Base-by-base conservation (phyloP, 169 alveolate species). In the Eimeria sp. region DNA sequence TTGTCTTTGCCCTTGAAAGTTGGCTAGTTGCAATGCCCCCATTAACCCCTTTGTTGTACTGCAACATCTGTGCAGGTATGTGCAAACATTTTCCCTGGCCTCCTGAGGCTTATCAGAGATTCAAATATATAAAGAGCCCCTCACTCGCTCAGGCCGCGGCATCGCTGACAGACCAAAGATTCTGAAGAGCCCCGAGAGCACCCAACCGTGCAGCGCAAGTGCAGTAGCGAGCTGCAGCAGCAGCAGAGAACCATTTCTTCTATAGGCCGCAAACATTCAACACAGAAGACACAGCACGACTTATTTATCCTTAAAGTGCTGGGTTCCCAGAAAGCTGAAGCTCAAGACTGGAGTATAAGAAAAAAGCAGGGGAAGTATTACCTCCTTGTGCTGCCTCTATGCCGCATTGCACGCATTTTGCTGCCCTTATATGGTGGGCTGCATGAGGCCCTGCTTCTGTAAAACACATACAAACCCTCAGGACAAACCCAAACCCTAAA, bases 61-160 rank as follows among this genome's bases (percentile, higher is more conserved):
- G n/a, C n/a, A 72, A 52, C 10, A 72, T 33, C n/a, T 72, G 30
- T n/a, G 18, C 54, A 16, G 40, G 27, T 68, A 54, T 37, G 82
- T 72, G n/a, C 82, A 37, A 18, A 27, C 54, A 6, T 14, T 37
- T 2, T 6, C 11, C 13, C n/a, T 18, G 56, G 11, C n/a, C 16
- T 13, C 56, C 54, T 37, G 82, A n/a, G 10, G 30, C 82, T 37
- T 20, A n/a, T 72, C 33, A 30, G 30, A 30, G 30, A 72, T 72
- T 37, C 54, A 0, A 52, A 72, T 72, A n/a, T 37, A 13, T n/a
- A 25, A 37, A 20, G 40, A 23, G 46, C 49, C 46, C 52, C 80
- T 85, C 72, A 85, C 93, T 85, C 58, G 93, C 77, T 64, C 9
- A 85, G 93, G 80, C 64, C 80, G 14, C 14, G 23, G 49, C 93